Conservation (phyloP, 2,329 filamentous ascomycete genomes). For the Colletotrichum neosansevieriae region DNA sequence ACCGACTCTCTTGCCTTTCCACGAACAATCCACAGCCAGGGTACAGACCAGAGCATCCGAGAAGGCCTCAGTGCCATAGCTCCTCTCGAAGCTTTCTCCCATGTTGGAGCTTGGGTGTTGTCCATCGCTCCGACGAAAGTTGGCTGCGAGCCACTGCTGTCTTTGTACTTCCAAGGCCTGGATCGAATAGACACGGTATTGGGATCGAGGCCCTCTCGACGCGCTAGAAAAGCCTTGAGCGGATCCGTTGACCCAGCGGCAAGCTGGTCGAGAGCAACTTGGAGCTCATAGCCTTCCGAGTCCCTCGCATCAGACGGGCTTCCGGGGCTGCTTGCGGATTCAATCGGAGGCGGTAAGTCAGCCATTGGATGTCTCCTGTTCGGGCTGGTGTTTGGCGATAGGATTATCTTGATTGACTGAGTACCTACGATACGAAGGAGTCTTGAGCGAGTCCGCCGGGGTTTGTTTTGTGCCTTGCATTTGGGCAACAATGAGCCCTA, state of each 20-base stretch:
- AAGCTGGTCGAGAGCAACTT: constrained; percentile 27
- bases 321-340: neutral
- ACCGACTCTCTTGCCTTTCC: constrained; percentile 3
- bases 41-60: constrained; percentile 17
- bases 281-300: constrained; percentile 12
- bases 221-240: constrained; percentile 13
- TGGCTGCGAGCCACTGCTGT: neutral
- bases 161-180: neutral
- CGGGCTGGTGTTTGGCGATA: neutral
- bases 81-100: neutral
- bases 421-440: too few species aligned
- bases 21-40: constrained; percentile 18
- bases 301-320: neutral
- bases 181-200: neutral
- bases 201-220: neutral
- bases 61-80: neutral
- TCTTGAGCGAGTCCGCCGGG: too few species aligned
- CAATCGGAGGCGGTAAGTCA: neutral
- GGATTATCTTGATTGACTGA: neutral
- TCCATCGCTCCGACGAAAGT: constrained; percentile 12
- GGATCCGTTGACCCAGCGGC: constrained; percentile 22
- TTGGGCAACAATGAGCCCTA: too few species aligned
- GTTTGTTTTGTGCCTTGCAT: too few species aligned
- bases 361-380: neutral
- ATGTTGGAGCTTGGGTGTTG: neutral